These are phyloP conservation scores for Pholiota microspora DNA, from an alignment of 768 basidiomycete species.

Conservation along the genomic window DNA sequence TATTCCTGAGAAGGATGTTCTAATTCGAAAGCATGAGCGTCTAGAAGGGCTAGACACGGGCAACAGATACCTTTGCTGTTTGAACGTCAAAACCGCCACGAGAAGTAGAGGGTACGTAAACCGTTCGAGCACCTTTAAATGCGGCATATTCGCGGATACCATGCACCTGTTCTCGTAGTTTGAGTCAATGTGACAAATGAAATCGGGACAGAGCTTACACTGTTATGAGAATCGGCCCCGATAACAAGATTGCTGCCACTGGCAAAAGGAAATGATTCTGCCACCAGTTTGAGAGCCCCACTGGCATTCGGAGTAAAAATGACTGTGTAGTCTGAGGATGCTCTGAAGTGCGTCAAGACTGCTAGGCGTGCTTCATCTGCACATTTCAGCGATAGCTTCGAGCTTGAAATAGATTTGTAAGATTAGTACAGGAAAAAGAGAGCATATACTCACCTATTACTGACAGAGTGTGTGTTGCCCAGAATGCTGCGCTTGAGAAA, in stretches of 20 bases:
- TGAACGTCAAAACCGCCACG: slow-evolving; percentile 63
- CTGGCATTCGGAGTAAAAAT: slow-evolving; percentile 82
- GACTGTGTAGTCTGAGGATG: slow-evolving; percentile 74
- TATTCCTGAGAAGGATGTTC: slow-evolving; percentile 53
- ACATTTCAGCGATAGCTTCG: slow-evolving; percentile 63
- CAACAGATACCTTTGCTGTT: slow-evolving; percentile 50
- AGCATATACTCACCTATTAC: slow-evolving; percentile 63
- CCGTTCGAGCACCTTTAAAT: slow-evolving; percentile 50
- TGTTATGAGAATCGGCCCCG: slow-evolving; percentile 79
- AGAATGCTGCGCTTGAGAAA: slow-evolving; percentile 67
- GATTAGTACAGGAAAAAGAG: slow-evolving; percentile 3
- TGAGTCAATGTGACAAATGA: neutral
- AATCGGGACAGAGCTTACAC: slow-evolving; percentile 37
- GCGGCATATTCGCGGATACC: slow-evolving; percentile 75
- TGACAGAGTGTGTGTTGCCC: slow-evolving; percentile 85
- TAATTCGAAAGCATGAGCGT: slow-evolving; percentile 25
- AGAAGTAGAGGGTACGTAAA: slow-evolving; percentile 63
- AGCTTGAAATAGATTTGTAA: slow-evolving; percentile 40
- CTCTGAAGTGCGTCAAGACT: slow-evolving; percentile 75
- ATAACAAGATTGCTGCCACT: slow-evolving; percentile 62
- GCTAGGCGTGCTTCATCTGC: slow-evolving; percentile 69
- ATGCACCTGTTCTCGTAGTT: slow-evolving; percentile 40
- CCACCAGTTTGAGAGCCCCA: slow-evolving; percentile 77
- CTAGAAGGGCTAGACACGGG: slow-evolving; percentile 20
- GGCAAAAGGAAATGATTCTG: slow-evolving; percentile 75